Evolutionary conservation across 2,329 filamentous ascomycete genomes (phyloP), one percentile per base, ranked within the genome.

Genomic region (Pseudopyricularia cyperi): DNA sequence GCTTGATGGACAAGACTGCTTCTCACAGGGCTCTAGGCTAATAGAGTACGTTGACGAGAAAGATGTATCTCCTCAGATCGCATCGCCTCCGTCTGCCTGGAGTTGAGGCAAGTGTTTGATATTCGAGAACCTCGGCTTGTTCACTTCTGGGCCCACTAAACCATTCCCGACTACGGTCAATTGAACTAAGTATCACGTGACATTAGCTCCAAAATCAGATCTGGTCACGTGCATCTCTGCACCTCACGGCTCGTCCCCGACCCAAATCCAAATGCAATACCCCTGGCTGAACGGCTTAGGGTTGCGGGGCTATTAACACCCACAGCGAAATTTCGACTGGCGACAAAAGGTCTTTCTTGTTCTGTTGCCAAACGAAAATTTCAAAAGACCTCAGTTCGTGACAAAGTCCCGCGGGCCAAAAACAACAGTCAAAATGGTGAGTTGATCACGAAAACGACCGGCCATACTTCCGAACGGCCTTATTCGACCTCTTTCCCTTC

Each of bases 401-500:
- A 30, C 26, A 28, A 28, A 62, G 66, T 63, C 64, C 67, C 67
- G 63, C 67, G 69, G 68, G 69, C 65, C 66, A 72, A 72, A 69
- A 69, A n/a, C n/a, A n/a, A n/a, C 71, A 72, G 70, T 76, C 79
- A 84, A 77, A 70, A 85, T 85, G 81, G 81, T 85, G 73, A 84
- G 81, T 82, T 73, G 58, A 73, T 65, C 55, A 47, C 52, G 52
- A 53, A 54, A 46, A 53, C 56, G 8, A 6, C 49, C 7, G 22
- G 22, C 17, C 28, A 14, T 48, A 14, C 22, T 28, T 48, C n/a
- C 22, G 17, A 22, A 14, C 17, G 46, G 46, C 26, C 46, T n/a
- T 9, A 22, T 48, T 48, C 11, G 46, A 30, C 44, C 44, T 24
- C 33, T 48, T 32, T 33, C 11, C 7, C 46, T 8, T 14, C 26